Conservation (phyloP, 148 eudicot genomes). For the Cornus florida region DNA sequence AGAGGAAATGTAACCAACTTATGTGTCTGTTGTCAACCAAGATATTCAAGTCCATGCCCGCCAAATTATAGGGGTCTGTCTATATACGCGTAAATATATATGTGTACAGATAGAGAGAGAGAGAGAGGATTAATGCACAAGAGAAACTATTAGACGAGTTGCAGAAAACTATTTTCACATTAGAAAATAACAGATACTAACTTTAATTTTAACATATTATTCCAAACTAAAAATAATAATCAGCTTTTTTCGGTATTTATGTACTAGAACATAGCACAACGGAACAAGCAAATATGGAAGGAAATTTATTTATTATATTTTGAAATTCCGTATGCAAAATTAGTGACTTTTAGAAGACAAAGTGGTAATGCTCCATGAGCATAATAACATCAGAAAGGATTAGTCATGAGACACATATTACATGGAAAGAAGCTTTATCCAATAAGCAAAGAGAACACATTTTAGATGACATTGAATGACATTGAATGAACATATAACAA, state of each 20-base stretch:
- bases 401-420: background rate
- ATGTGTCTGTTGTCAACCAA: background rate
- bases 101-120: background rate
- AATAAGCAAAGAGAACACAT: background rate
- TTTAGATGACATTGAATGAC: background rate
- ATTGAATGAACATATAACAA: background rate
- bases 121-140: background rate
- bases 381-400: background rate
- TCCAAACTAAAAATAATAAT: background rate
- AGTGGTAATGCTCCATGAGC: conserved; percentile 6
- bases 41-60: background rate
- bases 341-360: background rate
- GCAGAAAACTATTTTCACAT: background rate
- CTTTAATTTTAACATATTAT: background rate
- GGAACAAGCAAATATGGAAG: background rate
- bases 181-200: background rate
- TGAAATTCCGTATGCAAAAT: no score
- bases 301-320: background rate
- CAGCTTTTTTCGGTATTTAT: background rate
- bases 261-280: background rate
- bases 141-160: background rate
- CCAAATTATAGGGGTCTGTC: background rate
- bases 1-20: background rate
- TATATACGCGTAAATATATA: no score
- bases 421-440: background rate